A percentile compares a stretch with the other conserved stretches of the same genome.
Evolutionary conservation across 2,329 filamentous ascomycete species (phyloP).

Genomic region (Arachnopeziza araneosa): DNA sequence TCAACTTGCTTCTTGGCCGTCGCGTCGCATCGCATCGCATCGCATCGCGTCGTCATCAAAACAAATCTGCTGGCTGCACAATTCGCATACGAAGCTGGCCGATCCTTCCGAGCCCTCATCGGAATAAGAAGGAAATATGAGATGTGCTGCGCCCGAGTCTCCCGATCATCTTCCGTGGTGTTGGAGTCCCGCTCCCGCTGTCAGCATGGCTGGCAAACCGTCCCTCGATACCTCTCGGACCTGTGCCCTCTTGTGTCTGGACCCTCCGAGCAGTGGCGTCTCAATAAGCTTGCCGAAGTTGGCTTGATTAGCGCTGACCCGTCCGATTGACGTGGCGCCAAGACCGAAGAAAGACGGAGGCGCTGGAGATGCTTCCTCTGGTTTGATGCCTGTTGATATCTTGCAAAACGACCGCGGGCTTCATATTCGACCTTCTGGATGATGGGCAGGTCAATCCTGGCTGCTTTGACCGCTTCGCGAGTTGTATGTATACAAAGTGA

Average conservation of each 20-base stretch:
- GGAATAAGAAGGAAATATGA: not conserved
- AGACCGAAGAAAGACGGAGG: not conserved
- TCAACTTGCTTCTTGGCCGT: too few species aligned
- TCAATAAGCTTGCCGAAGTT: not conserved
- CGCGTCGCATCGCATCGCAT: too few species aligned
- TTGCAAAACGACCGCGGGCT: too few species aligned
- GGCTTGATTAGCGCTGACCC: not conserved
- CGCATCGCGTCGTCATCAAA: not conserved
- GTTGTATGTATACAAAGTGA: too few species aligned
- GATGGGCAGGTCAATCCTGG: too few species aligned
- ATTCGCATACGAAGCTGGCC: not conserved
- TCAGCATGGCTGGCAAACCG: not conserved
- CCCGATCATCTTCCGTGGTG: not conserved
- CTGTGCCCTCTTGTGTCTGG: not conserved
- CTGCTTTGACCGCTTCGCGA: too few species aligned
- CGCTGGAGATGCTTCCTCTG: not conserved
- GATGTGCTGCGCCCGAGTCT: not conserved
- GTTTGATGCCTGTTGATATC: too few species aligned
- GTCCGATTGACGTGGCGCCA: not conserved
- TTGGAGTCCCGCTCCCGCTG: not conserved
- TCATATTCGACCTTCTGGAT: too few species aligned
- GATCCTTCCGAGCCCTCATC: not conserved
- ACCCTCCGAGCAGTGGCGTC: not conserved
- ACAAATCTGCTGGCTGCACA: not conserved
- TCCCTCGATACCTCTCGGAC: not conserved